Base-by-base conservation (phyloP, 768 basidiomycete species). In the Austroboletus festivus region DNA sequence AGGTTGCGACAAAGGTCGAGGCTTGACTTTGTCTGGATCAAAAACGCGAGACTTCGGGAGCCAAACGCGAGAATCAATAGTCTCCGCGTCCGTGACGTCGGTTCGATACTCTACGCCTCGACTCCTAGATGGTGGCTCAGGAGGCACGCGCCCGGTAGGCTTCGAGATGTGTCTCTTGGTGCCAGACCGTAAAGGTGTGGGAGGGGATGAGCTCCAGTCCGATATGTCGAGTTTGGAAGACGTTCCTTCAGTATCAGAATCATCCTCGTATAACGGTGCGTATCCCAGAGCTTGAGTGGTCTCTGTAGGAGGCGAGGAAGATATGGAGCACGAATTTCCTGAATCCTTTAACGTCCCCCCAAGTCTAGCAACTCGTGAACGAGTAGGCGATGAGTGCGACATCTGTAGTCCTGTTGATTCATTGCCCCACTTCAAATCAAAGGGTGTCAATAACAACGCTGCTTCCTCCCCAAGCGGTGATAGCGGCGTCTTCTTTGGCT, bases 51-150 rank as follows among this genome's bases (percentile, higher is more conserved):
- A 24, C 38, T 45, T 44, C 6, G 66, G 64, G 34, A 52, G 44
- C 64, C 66, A 68, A 16, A 66, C 13, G 9, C 64, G 64, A 41
- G 66, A 31, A 44, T 66, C 66, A 31, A 53, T 42, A 4, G 38
- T 38, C 45, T 48, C 23, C 26, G 21, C 28, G 18, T 48, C 54
- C 22, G 38, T 31, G 24, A 64, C 41, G 20, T 62, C 57, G 41
- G 50, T 49, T 12, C 37, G 54, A 44, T 64, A 66, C 22, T 30
- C 24, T 26, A 66, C 57, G 10, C 64, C 64, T 33, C 3, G 43
- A 13, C 20, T 41, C 42, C 47, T 56, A 22, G 41, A 21, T 13
- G 48, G 41, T 19, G 55, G 13, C 6, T 28, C 46, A 21, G 35
- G 44, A 45, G 21, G 35, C 18, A 54, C 38, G 50, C 51, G 44